Percentiles rank a stretch among this genome's conserved stretches.
phyloP scores from a whole-genome alignment of 495 filamentous ascomycete species.

The Articulospora tetracladia region DNA sequence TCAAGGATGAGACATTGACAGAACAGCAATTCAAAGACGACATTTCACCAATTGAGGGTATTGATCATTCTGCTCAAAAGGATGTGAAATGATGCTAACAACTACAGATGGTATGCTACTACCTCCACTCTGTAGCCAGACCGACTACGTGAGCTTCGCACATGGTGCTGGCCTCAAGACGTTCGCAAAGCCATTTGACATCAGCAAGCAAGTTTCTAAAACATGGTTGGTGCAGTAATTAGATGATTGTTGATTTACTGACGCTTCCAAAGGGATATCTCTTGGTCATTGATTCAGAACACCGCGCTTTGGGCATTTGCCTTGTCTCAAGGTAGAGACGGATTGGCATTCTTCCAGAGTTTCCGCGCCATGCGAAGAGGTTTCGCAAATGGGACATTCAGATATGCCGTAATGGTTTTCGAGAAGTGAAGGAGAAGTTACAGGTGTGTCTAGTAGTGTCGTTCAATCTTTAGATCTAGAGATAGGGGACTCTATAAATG shows the following conservation, averaged over 20 bases:
- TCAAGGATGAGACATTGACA: constrained; percentile 41
- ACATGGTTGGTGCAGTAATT: constrained; percentile 45
- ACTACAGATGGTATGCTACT: constrained; percentile 51
- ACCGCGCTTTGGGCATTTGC: constrained; percentile 55
- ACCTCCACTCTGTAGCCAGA: constrained; percentile 44
- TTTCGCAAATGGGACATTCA: constrained; percentile 52
- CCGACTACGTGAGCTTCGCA: constrained; percentile 46
- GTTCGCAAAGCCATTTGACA: constrained; percentile 44
- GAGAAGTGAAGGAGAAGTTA: constrained; percentile 32
- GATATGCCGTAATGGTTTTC: constrained; percentile 55
- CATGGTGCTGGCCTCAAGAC: constrained; percentile 38
- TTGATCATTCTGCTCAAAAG: neutral
- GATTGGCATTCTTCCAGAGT: constrained; percentile 53
- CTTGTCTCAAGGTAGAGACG: constrained; percentile 52
- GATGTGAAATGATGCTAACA: constrained; percentile 7
- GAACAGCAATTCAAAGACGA: constrained; percentile 41
- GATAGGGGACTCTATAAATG: no score
- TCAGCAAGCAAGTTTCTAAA: constrained; percentile 51
- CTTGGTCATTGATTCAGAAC: constrained; percentile 51
- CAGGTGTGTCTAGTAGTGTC: no score
- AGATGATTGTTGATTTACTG: neutral
- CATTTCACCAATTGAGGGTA: constrained; percentile 52
- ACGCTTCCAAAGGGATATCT: constrained; percentile 48
- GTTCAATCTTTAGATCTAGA: no score
- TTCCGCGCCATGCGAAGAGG: constrained; percentile 57